Conservation (phyloP, 1,139 yeast genomes). For the Yamadazyma triangularis region DNA sequence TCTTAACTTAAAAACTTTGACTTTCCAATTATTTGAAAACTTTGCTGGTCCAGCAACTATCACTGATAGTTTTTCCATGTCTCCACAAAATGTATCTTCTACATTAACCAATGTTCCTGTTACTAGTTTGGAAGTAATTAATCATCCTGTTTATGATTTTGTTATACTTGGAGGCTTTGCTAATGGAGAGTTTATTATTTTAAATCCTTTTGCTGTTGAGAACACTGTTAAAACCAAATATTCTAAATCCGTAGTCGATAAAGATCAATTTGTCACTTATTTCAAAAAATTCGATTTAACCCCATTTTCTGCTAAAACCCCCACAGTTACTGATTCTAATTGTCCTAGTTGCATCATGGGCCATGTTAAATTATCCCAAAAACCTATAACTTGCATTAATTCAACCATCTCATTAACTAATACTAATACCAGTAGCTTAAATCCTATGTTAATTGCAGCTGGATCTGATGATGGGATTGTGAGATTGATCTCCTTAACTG, state of each 20-base stretch:
- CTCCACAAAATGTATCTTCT: slow-evolving; percentile 8
- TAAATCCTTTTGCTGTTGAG: slow-evolving; percentile 23
- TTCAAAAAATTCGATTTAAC: slow-evolving; percentile 39
- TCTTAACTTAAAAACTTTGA: slow-evolving; percentile 24
- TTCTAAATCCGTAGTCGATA: slow-evolving; percentile 25
- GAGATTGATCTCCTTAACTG: slow-evolving; percentile 48
- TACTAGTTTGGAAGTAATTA: slow-evolving; percentile 30
- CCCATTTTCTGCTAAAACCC: slow-evolving; percentile 14
- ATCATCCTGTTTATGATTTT: slow-evolving; percentile 27
- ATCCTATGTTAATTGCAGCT: slow-evolving; percentile 50
- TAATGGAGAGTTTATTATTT: slow-evolving; percentile 36
- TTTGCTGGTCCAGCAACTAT: slow-evolving; percentile 10
- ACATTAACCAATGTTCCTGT: slow-evolving; percentile 17
- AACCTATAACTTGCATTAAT: slow-evolving; percentile 41
- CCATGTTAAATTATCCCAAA: slow-evolving; percentile 57
- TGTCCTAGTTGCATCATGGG: no score
- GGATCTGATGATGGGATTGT: slow-evolving; percentile 68
- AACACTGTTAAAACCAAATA: slow-evolving; percentile 17
- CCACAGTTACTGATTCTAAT: slow-evolving; percentile 2
- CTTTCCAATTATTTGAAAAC: slow-evolving; percentile 22
- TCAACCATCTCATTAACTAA: slow-evolving; percentile 19
- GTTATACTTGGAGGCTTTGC: slow-evolving; percentile 37
- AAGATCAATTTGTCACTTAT: slow-evolving; percentile 33
- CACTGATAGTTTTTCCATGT: slow-evolving; percentile 9
- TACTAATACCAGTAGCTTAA: slow-evolving; percentile 17